phyloP scores from a whole-genome alignment of 192 early-diverging fungal species.

The Paraglomus occultum region DNA sequence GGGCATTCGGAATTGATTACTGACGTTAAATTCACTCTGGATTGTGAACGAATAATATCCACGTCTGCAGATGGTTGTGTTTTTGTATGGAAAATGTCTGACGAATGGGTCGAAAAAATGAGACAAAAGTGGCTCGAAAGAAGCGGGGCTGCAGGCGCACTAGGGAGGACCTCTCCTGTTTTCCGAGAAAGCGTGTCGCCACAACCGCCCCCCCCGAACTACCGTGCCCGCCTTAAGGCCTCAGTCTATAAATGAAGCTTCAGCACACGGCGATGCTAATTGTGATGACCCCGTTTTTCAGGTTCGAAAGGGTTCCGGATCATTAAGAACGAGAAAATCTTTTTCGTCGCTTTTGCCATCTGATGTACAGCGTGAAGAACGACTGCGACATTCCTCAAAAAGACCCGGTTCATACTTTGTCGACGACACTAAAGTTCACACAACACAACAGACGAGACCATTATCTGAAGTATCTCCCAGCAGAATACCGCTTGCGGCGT shows the following conservation, averaged over 20 bases:
- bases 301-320: not conserved
- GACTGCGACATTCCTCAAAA: no score
- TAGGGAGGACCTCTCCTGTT: constrained; percentile 5
- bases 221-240: constrained; percentile 13
- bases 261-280: constrained; percentile 4
- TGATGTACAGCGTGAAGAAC: constrained; percentile 6
- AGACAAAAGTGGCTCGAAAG: constrained; percentile 25
- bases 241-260: constrained; percentile 2
- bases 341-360: not conserved
- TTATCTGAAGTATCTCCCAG: not conserved
- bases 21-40: constrained; percentile 56
- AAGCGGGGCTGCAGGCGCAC: not conserved
- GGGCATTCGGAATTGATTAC: constrained; percentile 79
- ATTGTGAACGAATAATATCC: constrained; percentile 55
- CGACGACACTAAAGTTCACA: no score
- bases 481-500: not conserved
- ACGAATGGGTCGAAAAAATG: constrained; percentile 41
- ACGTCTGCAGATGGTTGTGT: constrained; percentile 75
- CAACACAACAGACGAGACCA: not conserved
- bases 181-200: not conserved
- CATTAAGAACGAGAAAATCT: constrained; percentile 23
- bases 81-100: constrained; percentile 68
- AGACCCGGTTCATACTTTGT: no score
- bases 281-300: constrained; percentile 1
- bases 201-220: not conserved